A percentile compares a stretch with the other conserved stretches of the same genome.
These are phyloP conservation scores for Penicillium sumatraense DNA, from an alignment of 2,329 filamentous ascomycete species.

Conservation along the genomic window DNA sequence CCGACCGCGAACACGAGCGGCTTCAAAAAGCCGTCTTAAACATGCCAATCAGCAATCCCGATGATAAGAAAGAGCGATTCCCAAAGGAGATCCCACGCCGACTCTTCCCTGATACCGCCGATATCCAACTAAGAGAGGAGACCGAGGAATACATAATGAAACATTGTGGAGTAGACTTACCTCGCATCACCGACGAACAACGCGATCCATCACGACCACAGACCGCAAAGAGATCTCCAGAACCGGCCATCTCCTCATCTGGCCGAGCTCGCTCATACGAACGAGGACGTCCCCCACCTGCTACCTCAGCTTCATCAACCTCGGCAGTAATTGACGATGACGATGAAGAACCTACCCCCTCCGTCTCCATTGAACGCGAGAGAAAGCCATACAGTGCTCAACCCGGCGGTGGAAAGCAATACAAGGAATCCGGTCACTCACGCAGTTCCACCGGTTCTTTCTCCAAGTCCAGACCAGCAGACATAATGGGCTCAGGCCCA, in stretches of 20 bases:
- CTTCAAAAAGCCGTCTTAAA: conserved; percentile 70
- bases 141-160: conserved; percentile 65
- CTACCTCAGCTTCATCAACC: conserved; percentile 43
- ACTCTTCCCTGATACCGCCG: conserved; percentile 67
- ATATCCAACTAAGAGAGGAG: conserved; percentile 62
- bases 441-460: conserved; percentile 32
- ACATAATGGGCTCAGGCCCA: conserved; percentile 58
- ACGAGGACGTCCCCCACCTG: conserved; percentile 40
- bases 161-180: conserved; percentile 54
- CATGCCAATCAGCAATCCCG: conserved; percentile 71
- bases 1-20: conserved; percentile 73
- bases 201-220: conserved; percentile 37
- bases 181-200: conserved; percentile 43
- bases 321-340: conserved; percentile 44
- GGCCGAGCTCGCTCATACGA: conserved; percentile 26
- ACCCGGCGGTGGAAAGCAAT: conserved; percentile 63
- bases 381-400: conserved; percentile 67
- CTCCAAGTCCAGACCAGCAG: conserved; percentile 50
- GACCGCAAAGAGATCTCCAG: conserved; percentile 25
- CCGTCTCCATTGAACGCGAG: conserved; percentile 65
- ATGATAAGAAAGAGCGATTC: conserved; percentile 71
- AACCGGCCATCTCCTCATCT: conserved; percentile 3
- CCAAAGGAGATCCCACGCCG: conserved; percentile 78
- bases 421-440: conserved; percentile 45
- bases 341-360: conserved; percentile 43